Evolutionary conservation across 2,329 filamentous ascomycete genomes (phyloP), one percentile per base, ranked within the genome.

Genomic region (Trichothecium roseum): DNA sequence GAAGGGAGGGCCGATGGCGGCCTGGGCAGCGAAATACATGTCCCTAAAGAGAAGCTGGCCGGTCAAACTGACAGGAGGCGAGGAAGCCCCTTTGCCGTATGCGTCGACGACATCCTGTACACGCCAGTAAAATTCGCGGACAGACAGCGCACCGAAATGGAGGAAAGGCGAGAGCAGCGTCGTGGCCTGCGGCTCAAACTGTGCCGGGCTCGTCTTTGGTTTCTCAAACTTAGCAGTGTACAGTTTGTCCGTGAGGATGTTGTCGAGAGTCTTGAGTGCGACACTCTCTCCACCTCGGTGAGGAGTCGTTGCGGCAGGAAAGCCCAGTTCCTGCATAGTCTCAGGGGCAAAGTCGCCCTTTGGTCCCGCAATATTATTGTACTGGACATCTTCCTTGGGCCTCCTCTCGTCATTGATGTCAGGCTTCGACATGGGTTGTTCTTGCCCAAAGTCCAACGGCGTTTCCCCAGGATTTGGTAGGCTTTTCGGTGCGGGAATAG

Each of bases 1-100:
- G 45, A 84, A 87, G 1, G 61, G 47, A 22, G 69, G 63, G 0
- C 82, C 82, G 2, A 86, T 59, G 0, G 72, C 68, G 1, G 81
- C 80, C 51, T 88, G 81, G 0, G 82, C 81, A 12, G 72, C 81
- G 46, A 88, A 87, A 55, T 87, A 88, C 83, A 88, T 88, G 51
- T 88, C 83, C 13, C 83, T 69, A 53, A 88, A 88, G 9, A 86
- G 62, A 2, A 88, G 57, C 46, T 88, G 83, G 3, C 83, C 83
- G 0, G 70, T 77, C 13, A 88, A 55, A 41, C 74, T 82, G n/a
- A 74, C 74, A 0, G 83, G 83, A 1, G 79, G 75, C 18, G 64
- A 60, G 7, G 74, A 79, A 3, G 71, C 72, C 3, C 64, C 65
- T 24, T 66, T 64, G 24, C 70, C 69, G 46, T 74, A 75, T 9